phyloP scores from a whole-genome alignment of 805 yeast species.

The Ogataea pignaliae region DNA sequence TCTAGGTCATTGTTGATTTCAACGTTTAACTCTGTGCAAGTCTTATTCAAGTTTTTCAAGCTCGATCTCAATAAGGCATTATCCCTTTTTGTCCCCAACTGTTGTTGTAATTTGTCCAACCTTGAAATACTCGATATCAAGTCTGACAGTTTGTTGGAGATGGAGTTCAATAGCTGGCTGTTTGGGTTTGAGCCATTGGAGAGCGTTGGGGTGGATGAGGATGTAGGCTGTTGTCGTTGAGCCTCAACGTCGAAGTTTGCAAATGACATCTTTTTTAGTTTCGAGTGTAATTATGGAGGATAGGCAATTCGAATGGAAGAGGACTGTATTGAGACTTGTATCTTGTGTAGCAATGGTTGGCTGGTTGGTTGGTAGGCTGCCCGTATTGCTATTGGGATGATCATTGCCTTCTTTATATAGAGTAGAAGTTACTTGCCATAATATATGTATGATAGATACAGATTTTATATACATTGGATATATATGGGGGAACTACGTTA shows the following conservation, averaged over 20 bases:
- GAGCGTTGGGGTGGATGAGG: no score
- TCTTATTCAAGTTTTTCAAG: constrained; percentile 21
- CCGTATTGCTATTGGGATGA: no score
- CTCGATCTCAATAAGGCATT: constrained; percentile 31
- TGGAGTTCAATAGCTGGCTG: constrained; percentile 9
- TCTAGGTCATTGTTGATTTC: constrained; percentile 12
- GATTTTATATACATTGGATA: no score
- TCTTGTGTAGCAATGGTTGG: no score
- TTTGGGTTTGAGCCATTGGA: not conserved
- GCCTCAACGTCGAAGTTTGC: constrained; percentile 51
- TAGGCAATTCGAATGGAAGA: not conserved
- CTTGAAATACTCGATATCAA: constrained; percentile 41
- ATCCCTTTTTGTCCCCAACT: constrained; percentile 52
- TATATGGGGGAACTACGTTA: no score
- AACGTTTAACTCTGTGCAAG: constrained; percentile 14
- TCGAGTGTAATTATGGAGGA: not conserved
- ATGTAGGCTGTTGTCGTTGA: constrained; percentile 25
- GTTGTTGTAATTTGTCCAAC: constrained; percentile 44
- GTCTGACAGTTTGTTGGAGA: constrained; percentile 19
- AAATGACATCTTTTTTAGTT: constrained; percentile 41
- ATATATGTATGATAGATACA: no score
- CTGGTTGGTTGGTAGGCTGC: no score
- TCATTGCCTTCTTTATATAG: no score
- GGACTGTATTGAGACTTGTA: no score
- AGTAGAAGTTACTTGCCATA: no score